Conservation (phyloP, 441 rosid species). For the Bruguiera hainesii region DNA sequence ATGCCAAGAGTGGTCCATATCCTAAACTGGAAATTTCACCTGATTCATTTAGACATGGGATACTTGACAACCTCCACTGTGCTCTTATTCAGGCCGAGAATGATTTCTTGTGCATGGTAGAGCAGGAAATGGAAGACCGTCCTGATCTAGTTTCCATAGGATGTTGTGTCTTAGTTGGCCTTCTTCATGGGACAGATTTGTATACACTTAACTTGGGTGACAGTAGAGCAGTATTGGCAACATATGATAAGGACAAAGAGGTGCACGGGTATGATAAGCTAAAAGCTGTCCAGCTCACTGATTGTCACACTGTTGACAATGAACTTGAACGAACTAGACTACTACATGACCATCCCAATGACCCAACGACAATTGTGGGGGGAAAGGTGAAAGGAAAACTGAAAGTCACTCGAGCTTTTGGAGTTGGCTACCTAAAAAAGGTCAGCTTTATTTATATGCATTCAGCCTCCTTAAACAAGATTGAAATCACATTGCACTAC, state of each 20-base stretch:
- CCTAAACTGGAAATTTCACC: conserved; percentile 26
- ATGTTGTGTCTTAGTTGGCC: conserved; percentile 78
- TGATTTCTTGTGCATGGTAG: conserved; percentile 87
- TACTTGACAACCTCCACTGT: conserved; percentile 66
- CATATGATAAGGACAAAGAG: conserved; percentile 34
- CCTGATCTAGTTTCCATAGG: conserved; percentile 95
- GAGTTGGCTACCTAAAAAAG: conserved; percentile 95
- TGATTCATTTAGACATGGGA: conserved; percentile 55
- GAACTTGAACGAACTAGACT: conserved; percentile 60
- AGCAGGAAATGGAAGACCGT: conserved; percentile 95
- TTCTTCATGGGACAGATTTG: conserved; percentile 71
- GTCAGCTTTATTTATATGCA: conserved; percentile 26
- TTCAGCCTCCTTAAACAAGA: conserved; percentile 2
- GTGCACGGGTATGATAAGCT: conserved; percentile 29
- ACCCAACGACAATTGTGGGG: conserved; percentile 51
- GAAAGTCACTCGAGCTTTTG: conserved; percentile 89
- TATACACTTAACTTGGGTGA: conserved; percentile 83
- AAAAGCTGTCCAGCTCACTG: conserved; percentile 81
- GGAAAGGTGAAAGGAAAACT: conserved; percentile 91
- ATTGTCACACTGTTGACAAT: conserved; percentile 82
- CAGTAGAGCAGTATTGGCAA: conserved; percentile 90
- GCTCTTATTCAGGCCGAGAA: conserved; percentile 78
- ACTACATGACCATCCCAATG: conserved; percentile 75
- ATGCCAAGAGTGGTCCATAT: conserved; percentile 11
- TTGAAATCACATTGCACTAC: not conserved